These are phyloP conservation scores for Dipodascus geniculatus DNA, from an alignment of 805 yeast species.

Conservation along the genomic window DNA sequence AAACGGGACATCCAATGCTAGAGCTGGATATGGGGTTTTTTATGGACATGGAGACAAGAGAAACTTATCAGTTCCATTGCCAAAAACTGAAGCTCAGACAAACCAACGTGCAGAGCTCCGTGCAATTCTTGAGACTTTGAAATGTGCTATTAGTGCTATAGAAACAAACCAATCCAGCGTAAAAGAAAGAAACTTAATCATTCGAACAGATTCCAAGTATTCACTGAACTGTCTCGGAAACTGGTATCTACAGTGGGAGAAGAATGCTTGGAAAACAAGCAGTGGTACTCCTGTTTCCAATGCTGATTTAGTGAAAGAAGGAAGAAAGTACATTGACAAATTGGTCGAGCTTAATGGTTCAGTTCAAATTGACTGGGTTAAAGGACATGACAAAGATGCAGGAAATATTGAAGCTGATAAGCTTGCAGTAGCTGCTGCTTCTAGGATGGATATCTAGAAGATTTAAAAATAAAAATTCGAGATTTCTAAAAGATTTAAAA, in stretches of 20 bases:
- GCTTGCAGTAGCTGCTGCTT: slow-evolving; percentile 36
- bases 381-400: slow-evolving; percentile 54
- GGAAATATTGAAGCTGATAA: slow-evolving; percentile 75
- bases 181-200: slow-evolving; percentile 25
- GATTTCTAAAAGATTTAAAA: neutral
- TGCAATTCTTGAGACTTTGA: slow-evolving; percentile 52
- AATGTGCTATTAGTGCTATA: slow-evolving; percentile 27
- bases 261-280: slow-evolving; percentile 41
- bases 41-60: slow-evolving; percentile 45
- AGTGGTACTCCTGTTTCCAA: slow-evolving; percentile 38
- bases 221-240: slow-evolving; percentile 41
- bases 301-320: slow-evolving; percentile 35
- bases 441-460: slow-evolving; percentile 35
- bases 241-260: slow-evolving; percentile 49
- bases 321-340: slow-evolving; percentile 27
- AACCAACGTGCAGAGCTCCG: slow-evolving; percentile 72
- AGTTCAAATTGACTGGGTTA: slow-evolving; percentile 47
- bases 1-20: slow-evolving; percentile 37
- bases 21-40: slow-evolving; percentile 68
- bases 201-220: slow-evolving; percentile 65
- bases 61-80: slow-evolving; percentile 43
- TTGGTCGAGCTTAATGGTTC: slow-evolving; percentile 16
- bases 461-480: neutral
- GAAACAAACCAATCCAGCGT: too few relatives aligned
- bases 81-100: slow-evolving; percentile 38